Base-by-base conservation (phyloP, 2,329 filamentous ascomycete genomes). In the Exophiala sp. region DNA sequence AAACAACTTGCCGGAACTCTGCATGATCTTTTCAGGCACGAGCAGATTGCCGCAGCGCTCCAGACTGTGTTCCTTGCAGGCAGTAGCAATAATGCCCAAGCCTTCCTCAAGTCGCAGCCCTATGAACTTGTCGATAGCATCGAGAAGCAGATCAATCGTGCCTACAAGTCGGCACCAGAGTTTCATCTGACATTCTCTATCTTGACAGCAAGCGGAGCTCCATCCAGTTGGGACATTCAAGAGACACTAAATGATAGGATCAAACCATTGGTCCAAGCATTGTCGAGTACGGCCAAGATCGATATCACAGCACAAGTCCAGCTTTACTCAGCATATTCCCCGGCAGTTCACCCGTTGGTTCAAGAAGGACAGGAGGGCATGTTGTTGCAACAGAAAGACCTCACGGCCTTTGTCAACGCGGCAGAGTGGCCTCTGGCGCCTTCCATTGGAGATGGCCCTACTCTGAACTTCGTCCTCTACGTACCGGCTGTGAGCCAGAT, bases 181-280 rank as follows among this genome's bases (percentile, higher is more conserved):
- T 99, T 97, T 68, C 94, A 99, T 68, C 77, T 99, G 24, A 96
- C 91, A 0, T 96, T 99, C 67, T 99, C 94, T 0, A 78, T 99
- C 2, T 97, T 99, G 68, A 94, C 90, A 0, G 87, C 88, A 10
- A 85, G 85, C 1, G 81, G 87, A 1, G 70, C 77, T 0, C 94
- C 94, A 1, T 95, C 88, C 32, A 87, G 86, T 8, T 99, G 94
- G 94, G 89, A 95, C 48, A 89, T 97, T 47, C 88, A 96, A 61
- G 73, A 80, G 34, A 91, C 92, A 0, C 79, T 97, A 8, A 79
- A 86, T 20, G 81, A 88, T 61, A 92, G 95, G 70, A 84, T 99
- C 70, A 77, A 82, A 49, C 92, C 94, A 0, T 79, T 97, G 43
- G 78, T 99, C 0, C 79, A 88, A 40, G 85, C 90, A 21, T 81